Conservation (phyloP, 306 rosid genomes). For the Potentilla sterilis region DNA sequence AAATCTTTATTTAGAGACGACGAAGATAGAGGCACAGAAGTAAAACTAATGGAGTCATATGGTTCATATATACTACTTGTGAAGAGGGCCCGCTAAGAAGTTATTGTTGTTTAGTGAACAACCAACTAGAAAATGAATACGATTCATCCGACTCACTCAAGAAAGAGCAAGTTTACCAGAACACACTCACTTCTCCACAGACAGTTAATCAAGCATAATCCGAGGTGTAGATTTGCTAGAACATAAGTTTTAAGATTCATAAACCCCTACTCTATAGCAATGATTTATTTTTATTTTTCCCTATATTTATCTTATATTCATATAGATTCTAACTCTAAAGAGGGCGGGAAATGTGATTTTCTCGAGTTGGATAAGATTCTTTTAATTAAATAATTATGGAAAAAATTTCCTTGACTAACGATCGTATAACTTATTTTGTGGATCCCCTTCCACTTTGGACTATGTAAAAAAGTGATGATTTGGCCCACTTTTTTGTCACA, state of each 20-base stretch:
- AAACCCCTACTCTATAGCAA: too few species aligned
- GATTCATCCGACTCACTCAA: neutral
- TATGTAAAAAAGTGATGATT: too few species aligned
- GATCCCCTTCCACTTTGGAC: neutral
- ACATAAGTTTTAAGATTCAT: neutral
- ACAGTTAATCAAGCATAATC: neutral
- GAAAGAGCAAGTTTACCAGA: neutral
- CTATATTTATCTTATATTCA: too few species aligned
- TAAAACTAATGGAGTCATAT: too few species aligned
- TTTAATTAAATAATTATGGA: too few species aligned
- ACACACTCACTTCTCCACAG: neutral
- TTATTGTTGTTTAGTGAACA: neutral
- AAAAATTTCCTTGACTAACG: too few species aligned
- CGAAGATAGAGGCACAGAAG: neutral
- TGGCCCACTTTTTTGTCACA: too few species aligned
- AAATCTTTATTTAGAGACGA: neutral
- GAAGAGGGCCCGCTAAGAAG: neutral
- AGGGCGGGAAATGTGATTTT: too few species aligned
- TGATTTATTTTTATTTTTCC: neutral
- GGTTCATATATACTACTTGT: neutral
- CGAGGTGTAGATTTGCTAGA: neutral
- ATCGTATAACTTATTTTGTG: neutral
- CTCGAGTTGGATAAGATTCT: too few species aligned
- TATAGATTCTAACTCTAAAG: too few species aligned
- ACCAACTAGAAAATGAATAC: neutral